phyloP scores from a whole-genome alignment of 352 stramenopile species.

The Pythium monospermum region DNA sequence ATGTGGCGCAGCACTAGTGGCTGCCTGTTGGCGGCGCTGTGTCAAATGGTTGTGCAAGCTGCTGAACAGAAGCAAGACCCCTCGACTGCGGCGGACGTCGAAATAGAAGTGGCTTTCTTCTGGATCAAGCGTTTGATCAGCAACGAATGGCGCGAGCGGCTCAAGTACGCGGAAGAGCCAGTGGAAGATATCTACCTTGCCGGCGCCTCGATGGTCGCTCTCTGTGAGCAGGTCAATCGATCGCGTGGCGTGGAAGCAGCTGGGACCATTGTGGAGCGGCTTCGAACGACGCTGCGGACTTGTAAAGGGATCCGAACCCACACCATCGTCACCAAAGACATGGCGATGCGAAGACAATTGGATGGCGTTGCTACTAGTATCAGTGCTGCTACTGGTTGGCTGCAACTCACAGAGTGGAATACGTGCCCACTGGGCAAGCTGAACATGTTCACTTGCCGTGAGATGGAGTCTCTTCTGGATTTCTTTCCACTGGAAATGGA shows the following conservation, averaged over 20 bases:
- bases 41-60: constrained; percentile 33
- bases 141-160: constrained; percentile 58
- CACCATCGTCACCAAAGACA: constrained; percentile 22
- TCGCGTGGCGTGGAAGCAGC: neutral
- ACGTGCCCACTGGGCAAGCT: constrained; percentile 38
- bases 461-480: constrained; percentile 2
- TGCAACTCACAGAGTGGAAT: constrained; percentile 31
- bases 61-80: constrained; percentile 6
- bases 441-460: neutral
- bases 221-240: neutral
- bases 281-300: constrained; percentile 32
- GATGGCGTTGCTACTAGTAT: constrained; percentile 8
- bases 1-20: constrained; percentile 48
- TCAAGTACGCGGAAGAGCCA: constrained; percentile 52
- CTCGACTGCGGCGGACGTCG: neutral
- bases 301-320: constrained; percentile 56
- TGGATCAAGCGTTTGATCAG: constrained; percentile 64
- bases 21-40: constrained; percentile 43
- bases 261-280: constrained; percentile 23
- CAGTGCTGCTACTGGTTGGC: too few relatives aligned
- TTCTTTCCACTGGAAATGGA: constrained; percentile 52
- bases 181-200: constrained; percentile 59
- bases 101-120: constrained; percentile 34
- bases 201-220: constrained; percentile 47
- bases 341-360: constrained; percentile 17